Evolutionary conservation across 1,284 basidiomycete genomes (phyloP), one percentile per base, ranked within the genome.

Genomic region (Wolfiporia cocos): DNA sequence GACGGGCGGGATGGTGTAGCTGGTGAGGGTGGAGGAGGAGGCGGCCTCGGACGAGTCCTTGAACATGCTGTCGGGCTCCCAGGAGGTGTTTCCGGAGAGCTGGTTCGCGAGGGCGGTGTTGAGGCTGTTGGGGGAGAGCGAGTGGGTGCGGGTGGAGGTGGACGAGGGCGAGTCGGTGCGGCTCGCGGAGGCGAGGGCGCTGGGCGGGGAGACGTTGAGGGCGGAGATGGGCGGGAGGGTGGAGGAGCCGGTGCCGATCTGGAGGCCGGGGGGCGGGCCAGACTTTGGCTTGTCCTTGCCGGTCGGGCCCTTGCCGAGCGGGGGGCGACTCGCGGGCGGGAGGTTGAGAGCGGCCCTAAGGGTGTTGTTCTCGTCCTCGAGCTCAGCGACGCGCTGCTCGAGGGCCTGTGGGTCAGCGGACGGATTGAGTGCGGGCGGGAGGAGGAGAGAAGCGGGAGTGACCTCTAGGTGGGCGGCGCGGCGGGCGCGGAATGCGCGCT

Each of bases 401-500:
- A 94, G 69, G 39, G 85, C 80, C 86, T 89, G 64, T 44, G 55
- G 57, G n/a, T n/a, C n/a, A n/a, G n/a, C n/a, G 57, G 48, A 54
- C 45, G 31, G 36, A 47, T 26, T 36, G 43, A 14, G 42, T 7
- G 14, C 7, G 14, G 26, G 14, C 26, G 39, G 34, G 12, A 5
- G 24, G 34, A 26, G 33, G 37, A 43, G 43, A 23, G 35, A 31
- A 15, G 44, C 15, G 56, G 56, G 59, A 69, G 70, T 54, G 61
- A 86, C 86, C 67, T 86, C 80, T 41, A 95, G 74, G 65, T 94
- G 91, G 47, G 91, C 89, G 47, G 89, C 89, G 55, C 92, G 80
- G 50, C 92, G 75, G 20, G 92, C 89, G 53, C 92, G 78, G 69
- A 95, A 96, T 3, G 92, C 92, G 51, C 92, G 73, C 64, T 96